Percentiles rank a stretch among this genome's conserved stretches.
These are phyloP conservation scores for Thermomyces lanuginosus DNA, from an alignment of 2,329 filamentous ascomycete genomes.

Conservation along the genomic window DNA sequence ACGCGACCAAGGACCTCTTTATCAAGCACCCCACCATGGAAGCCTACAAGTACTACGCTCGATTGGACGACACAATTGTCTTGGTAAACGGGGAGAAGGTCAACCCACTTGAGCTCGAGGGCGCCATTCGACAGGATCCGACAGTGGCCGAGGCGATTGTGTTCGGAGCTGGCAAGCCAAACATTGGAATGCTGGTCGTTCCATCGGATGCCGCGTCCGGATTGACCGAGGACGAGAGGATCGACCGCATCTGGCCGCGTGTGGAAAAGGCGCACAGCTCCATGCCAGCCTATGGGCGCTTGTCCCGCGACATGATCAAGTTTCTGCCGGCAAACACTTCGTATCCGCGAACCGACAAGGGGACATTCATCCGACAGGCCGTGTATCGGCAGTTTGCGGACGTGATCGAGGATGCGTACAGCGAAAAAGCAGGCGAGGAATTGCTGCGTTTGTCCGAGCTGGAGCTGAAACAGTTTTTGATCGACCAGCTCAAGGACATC, in stretches of 20 bases:
- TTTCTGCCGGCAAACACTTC: conserved; percentile 29
- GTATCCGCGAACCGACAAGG: conserved; percentile 41
- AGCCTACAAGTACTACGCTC: conserved; percentile 16
- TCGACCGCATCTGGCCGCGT: conserved; percentile 34
- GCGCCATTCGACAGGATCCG: conserved; percentile 6
- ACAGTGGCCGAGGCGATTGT: conserved; percentile 6
- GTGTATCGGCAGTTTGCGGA: conserved; percentile 34
- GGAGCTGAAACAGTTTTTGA: conserved; percentile 22
- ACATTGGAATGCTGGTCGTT: conserved; percentile 32
- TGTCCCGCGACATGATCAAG: conserved; percentile 38
- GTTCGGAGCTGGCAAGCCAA: conserved; percentile 8
- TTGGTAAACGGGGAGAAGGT: conserved; percentile 11
- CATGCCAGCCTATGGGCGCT: conserved; percentile 37
- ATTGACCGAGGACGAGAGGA: conserved; percentile 29
- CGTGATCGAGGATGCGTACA: conserved; percentile 33
- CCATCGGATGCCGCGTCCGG: conserved; percentile 29
- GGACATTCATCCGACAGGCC: conserved; percentile 38
- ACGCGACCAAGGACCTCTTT: conserved; percentile 37
- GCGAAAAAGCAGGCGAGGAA: conserved; percentile 10
- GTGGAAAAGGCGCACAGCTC: conserved; percentile 36
- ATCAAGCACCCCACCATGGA: conserved; percentile 27
- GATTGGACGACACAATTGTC: conserved; percentile 7
- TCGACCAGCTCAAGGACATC: conserved; percentile 13
- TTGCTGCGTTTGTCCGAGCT: conserved; percentile 10
- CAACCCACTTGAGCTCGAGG: conserved; percentile 8